phyloP scores from a whole-genome alignment of 306 rosid species.

The Lathyrus sativus region DNA sequence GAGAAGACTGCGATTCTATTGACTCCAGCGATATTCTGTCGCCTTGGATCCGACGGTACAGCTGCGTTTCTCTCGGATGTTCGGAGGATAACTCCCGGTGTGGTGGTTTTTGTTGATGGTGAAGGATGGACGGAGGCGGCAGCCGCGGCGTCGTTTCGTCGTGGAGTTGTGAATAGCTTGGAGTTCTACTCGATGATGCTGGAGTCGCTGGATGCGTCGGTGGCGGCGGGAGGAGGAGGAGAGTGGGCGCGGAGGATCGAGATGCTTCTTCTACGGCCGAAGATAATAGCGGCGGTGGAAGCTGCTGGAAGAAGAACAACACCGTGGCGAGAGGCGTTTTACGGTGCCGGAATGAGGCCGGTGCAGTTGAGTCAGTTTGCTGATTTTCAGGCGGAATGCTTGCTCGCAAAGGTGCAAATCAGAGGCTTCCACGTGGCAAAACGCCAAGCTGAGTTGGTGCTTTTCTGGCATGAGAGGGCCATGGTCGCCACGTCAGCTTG shows the following conservation, averaged over 20 bases:
- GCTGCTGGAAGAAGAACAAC: slow-evolving; percentile 53
- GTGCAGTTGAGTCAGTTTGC: slow-evolving; percentile 88
- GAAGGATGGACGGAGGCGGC: slow-evolving; percentile 68
- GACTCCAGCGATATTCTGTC: slow-evolving; percentile 67
- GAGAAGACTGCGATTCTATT: slow-evolving; percentile 73
- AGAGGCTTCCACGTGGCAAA: slow-evolving; percentile 87
- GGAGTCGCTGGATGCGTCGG: slow-evolving; percentile 77
- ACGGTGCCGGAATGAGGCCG: slow-evolving; percentile 81
- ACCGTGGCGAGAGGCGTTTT: slow-evolving; percentile 72
- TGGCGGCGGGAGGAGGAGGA: slow-evolving; percentile 45
- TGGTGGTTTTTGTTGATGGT: slow-evolving; percentile 69
- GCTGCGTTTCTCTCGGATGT: slow-evolving; percentile 58
- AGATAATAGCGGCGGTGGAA: slow-evolving; percentile 69
- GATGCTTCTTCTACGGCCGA: slow-evolving; percentile 58
- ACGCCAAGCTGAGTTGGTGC: slow-evolving; percentile 86
- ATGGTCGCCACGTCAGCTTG: slow-evolving; percentile 87
- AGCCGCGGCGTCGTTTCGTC: slow-evolving; percentile 61
- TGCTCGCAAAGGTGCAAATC: slow-evolving; percentile 72
- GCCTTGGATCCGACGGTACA: slow-evolving; percentile 41
- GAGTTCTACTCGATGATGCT: slow-evolving; percentile 75
- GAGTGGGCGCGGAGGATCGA: slow-evolving; percentile 75
- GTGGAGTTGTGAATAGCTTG: slow-evolving; percentile 59
- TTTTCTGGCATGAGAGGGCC: slow-evolving; percentile 81
- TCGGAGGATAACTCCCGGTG: slow-evolving; percentile 55
- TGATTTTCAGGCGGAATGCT: slow-evolving; percentile 78